Percentiles rank a stretch among this genome's conserved stretches.
Conservation (phyloP, 1,284 basidiomycete genomes). For the Trichosporon coremiiforme region DNA sequence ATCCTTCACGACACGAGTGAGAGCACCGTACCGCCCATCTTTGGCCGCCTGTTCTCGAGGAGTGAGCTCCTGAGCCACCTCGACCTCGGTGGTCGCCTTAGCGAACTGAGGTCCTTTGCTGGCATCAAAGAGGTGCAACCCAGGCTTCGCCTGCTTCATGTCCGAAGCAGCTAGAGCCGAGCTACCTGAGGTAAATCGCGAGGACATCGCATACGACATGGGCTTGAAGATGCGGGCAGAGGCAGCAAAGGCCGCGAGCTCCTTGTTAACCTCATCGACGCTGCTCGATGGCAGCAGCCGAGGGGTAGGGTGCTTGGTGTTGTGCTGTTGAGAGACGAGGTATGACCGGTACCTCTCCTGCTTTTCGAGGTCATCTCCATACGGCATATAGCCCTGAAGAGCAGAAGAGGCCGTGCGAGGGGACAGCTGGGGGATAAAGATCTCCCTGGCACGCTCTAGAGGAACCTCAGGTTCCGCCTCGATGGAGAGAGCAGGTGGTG, state of each 20-base stretch:
- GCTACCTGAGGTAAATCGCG: slow-evolving; percentile 77
- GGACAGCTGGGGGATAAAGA: slow-evolving; percentile 65
- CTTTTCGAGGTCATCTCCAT: slow-evolving; percentile 72
- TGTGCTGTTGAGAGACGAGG: slow-evolving; percentile 69
- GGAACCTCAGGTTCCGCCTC: slow-evolving; percentile 32
- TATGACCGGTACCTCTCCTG: slow-evolving; percentile 85
- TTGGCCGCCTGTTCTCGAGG: slow-evolving; percentile 78
- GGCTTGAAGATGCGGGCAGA: slow-evolving; percentile 89
- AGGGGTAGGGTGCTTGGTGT: slow-evolving; percentile 57
- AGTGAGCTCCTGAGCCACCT: slow-evolving; percentile 61
- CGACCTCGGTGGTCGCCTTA: slow-evolving; percentile 57
- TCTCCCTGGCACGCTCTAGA: slow-evolving; percentile 39
- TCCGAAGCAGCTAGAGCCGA: slow-evolving; percentile 60
- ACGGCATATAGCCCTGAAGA: slow-evolving; percentile 85
- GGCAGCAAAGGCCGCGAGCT: slow-evolving; percentile 82
- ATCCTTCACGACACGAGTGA: slow-evolving; percentile 71
- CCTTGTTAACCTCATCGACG: slow-evolving; percentile 72
- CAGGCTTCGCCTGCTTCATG: slow-evolving; percentile 67
- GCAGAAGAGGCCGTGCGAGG: slow-evolving; percentile 82
- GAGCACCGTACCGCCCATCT: slow-evolving; percentile 80
- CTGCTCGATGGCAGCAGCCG: slow-evolving; percentile 63
- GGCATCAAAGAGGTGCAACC: slow-evolving; percentile 66
- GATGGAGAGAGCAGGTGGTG: slow-evolving; percentile 36
- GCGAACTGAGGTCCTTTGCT: slow-evolving; percentile 42
- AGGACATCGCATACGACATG: slow-evolving; percentile 87